Base-by-base conservation (phyloP, 352 stramenopile species). In the Nothophytophthora sp. region DNA sequence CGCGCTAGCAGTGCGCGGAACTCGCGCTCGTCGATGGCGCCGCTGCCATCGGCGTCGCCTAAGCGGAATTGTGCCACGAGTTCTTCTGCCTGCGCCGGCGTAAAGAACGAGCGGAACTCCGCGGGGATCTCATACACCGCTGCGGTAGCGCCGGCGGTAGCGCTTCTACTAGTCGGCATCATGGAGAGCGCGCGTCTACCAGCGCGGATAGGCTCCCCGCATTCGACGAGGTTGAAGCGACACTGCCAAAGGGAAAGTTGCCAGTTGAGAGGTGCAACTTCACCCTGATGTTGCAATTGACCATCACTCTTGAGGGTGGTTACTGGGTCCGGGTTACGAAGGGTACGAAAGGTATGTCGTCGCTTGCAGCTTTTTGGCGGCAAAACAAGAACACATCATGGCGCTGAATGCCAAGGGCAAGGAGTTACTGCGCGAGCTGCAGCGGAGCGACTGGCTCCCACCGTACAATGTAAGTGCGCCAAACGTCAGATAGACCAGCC, bases 391-490 rank as follows among this genome's bases (percentile, higher is more conserved):
- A 20, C n/a, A n/a, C n/a, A n/a, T n/a, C n/a, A 92, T 90, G 79
- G 73, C 76, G 51, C 54, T 93, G 51, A 91, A 86, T 47, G 44
- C 74, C 23, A 93, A 92, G 52, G 82, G 73, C 9, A 86, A 78
- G 51, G 86, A 96, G 63, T 66, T 97, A 32, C 65, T 97, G 48
- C 83, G 85, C 42, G 90, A 97, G 70, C 70, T 97, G 36, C 74
- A 89, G 70, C 87, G 88, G 18, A 97, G 89, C 62, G 88, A 97
- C 63, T 97, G 90, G 90, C 60, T 97, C 32, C 87, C 90, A 12
- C 76, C 88, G 4, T 97, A 96, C 71, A 97, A 97, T 61, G 90
- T 93, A 60, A 44, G 80, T 60, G 18, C 16, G 32, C 8, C 35
- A n/a, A 15, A 25, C n/a, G n/a, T n/a, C 7, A 40, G 41, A 58